phyloP scores from a whole-genome alignment of 352 stramenopile species.

The Plasmopara halstedii region DNA sequence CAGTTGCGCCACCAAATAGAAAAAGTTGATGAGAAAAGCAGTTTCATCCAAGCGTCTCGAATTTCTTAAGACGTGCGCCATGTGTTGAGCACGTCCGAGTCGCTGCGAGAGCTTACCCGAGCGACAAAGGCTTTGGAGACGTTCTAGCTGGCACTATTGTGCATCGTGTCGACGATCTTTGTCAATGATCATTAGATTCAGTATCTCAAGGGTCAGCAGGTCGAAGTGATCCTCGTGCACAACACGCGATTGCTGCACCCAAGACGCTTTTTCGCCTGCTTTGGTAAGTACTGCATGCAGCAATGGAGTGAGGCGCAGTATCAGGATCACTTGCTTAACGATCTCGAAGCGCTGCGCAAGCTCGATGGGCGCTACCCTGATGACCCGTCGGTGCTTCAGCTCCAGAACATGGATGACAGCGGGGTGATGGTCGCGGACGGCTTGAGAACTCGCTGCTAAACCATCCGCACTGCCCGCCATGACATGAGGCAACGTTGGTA shows the following conservation, averaged over 20 bases:
- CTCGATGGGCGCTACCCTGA: neutral
- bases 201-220: neutral
- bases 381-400: neutral
- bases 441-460: slow-evolving; percentile 1
- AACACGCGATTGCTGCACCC: neutral
- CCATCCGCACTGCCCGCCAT: neutral
- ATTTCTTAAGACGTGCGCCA: neutral
- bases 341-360: neutral
- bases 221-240: neutral
- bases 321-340: neutral
- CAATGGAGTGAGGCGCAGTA: neutral
- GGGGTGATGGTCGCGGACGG: neutral
- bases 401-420: neutral
- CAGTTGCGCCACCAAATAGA: neutral
- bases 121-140: neutral
- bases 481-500: neutral
- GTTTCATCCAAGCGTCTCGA: neutral
- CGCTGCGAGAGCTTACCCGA: neutral
- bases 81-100: neutral
- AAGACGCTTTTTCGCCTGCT: neutral
- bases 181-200: no score
- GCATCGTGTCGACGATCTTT: neutral
- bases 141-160: neutral
- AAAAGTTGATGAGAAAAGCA: neutral
- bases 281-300: neutral